Conservation (phyloP, 1,139 yeast genomes). For the Zygosaccharomyces sapae region DNA sequence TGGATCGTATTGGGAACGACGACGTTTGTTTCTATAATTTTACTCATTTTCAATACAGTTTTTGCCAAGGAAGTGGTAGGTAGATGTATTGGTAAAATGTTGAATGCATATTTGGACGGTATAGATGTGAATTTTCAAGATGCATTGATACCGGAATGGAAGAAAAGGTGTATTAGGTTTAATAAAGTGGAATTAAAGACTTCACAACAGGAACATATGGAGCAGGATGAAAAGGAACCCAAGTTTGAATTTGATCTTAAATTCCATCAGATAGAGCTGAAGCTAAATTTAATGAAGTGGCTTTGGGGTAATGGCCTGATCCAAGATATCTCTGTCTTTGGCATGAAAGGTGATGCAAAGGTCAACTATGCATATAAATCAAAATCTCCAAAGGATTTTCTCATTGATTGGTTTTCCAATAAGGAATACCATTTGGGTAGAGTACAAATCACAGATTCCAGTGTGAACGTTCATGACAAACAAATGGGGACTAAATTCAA, state of each 20-base stretch:
- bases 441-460: conserved; percentile 54
- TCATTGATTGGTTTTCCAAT: conserved; percentile 36
- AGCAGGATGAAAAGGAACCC: conserved; percentile 16
- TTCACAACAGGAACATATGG: conserved; percentile 27
- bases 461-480: conserved; percentile 43
- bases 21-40: conserved; percentile 52
- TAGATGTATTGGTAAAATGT: conserved; percentile 34
- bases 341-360: conserved; percentile 52
- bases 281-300: conserved; percentile 67
- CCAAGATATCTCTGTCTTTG: conserved; percentile 57
- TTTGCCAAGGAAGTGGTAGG: conserved; percentile 41
- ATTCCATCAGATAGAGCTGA: conserved; percentile 53
- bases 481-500: conserved; percentile 39
- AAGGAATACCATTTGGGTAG: conserved; percentile 47
- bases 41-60: conserved; percentile 45
- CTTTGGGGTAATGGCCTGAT: conserved; percentile 63
- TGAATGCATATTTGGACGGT: conserved; percentile 36
- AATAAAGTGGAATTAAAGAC: conserved; percentile 47
- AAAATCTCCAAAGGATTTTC: conserved; percentile 38
- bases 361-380: conserved; percentile 20
- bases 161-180: conserved; percentile 57
- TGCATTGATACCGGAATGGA: conserved; percentile 50
- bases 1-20: conserved; percentile 67
- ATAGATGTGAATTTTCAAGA: conserved; percentile 40
- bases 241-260: conserved; percentile 38